Evolutionary conservation across 495 filamentous ascomycete species (phyloP).

Genomic region (Endocarpon pusillum): DNA sequence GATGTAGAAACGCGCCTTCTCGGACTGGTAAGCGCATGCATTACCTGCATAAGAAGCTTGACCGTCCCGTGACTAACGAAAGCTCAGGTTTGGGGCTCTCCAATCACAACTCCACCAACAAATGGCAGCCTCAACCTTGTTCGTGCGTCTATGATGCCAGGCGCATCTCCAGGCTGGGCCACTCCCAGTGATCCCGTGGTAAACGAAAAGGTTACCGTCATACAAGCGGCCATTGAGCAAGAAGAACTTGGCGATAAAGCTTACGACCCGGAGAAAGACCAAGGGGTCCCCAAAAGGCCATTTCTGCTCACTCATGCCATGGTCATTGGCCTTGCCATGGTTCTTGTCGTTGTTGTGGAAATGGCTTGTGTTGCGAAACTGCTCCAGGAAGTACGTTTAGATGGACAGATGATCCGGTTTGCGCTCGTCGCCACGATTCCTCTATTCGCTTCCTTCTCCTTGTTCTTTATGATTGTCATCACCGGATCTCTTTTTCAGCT

Average conservation of each 20-base stretch:
- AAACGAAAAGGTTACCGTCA: constrained; percentile 13
- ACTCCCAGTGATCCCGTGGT: too few relatives aligned
- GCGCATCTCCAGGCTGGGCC: too few relatives aligned
- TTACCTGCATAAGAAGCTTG: too few relatives aligned
- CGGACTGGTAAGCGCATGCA: constrained; percentile 12
- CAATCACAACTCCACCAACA: too few relatives aligned
- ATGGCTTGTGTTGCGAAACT: constrained; percentile 8
- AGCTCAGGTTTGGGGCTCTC: too few relatives aligned
- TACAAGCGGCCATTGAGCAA: constrained; percentile 12
- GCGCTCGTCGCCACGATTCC: constrained; percentile 17
- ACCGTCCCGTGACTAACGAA: constrained; percentile 6
- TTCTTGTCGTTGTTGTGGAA: constrained; percentile 4
- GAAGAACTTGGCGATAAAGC: constrained; percentile 13
- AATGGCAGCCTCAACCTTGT: too few relatives aligned
- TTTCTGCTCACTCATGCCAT: constrained; percentile 11
- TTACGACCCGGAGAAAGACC: constrained; percentile 12
- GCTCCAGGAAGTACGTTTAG: constrained; percentile 14
- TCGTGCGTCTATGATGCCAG: too few relatives aligned
- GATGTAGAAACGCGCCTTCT: constrained; percentile 19
- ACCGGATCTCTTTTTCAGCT: constrained; percentile 8
- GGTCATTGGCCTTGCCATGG: constrained; percentile 14
- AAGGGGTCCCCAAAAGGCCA: constrained; percentile 6
- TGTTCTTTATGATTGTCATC: constrained; percentile 13
- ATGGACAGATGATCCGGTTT: constrained; percentile 13
- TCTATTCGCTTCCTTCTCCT: constrained; percentile 15